Evolutionary conservation across 108 stramenopile genomes (phyloP), one percentile per base, ranked within the genome.

Genomic region (Tribonema minus): DNA sequence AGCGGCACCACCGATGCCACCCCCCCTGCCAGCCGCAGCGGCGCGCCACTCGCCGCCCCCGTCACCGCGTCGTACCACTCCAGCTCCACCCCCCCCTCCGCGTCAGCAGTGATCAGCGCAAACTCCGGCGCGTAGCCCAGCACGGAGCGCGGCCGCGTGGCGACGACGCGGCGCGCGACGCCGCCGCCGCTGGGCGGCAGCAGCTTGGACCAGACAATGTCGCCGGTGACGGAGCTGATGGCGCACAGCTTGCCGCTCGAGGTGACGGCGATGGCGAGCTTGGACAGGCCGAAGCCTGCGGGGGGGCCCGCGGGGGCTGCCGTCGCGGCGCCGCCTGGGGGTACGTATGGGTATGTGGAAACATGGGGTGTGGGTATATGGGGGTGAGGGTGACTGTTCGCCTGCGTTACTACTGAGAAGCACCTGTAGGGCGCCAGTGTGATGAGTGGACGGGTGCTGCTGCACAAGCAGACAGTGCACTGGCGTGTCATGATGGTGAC

Each of bases 41-140:
- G 64, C 32, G 30, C 35, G 5, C 38, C 38, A 59, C 58, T 60
- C 76, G 65, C 76, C 66, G 28, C 25, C 4, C 76, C 76, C 36
- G 58, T 66, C 23, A 67, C 64, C 31, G 66, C 76, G 58, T 67
- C 67, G 20, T 25, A 30, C 35, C 66, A 33, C 29, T 64, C 12
- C 5, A 76, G 36, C 0, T 59, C 37, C 20, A 64, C 65, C 4
- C 31, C 31, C 20, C 34, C 33, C 26, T 62, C 25, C 61, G 25
- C 6, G 6, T 28, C 61, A 62, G 29, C 58, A 33, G 66, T 39
- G 37, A 65, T 36, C 41, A 75, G 37, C 27, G 58, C 66, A 1
- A 76, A 35, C 54, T 76, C 76, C 2, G 76, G 76, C n/a, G 35
- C 58, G 76, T 76, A 76, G 27, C 76, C 76, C 39, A 76, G 67